Evolutionary conservation across 2,329 filamentous ascomycete genomes (phyloP).

Genomic region (Fusarium agapanthi): DNA sequence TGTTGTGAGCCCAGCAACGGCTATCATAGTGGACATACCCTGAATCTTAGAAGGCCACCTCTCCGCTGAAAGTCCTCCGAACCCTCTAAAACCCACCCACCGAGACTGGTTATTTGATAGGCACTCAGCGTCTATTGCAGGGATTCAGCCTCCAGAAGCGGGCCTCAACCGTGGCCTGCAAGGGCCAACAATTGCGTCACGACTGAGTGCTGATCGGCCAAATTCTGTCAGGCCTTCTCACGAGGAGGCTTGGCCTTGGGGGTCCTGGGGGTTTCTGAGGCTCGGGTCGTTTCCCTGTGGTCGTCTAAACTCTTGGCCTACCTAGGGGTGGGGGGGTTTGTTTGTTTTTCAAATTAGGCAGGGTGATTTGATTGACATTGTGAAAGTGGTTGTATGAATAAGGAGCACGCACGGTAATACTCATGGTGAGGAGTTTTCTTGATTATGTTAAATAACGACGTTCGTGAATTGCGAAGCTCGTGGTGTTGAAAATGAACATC

Average conservation of each 20-base stretch:
- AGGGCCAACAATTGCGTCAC: constrained; percentile 47
- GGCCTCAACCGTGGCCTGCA: constrained; percentile 36
- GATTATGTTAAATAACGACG: background rate
- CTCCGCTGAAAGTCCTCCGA: constrained; percentile 3
- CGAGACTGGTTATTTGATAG: constrained; percentile 12
- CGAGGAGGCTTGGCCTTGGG: constrained; percentile 23
- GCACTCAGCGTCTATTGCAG: background rate
- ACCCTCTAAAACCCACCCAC: constrained; percentile 15
- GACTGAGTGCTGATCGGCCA: constrained; percentile 42
- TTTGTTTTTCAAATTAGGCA: constrained; percentile 31
- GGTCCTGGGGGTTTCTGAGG: constrained; percentile 19
- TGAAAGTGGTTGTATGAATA: background rate
- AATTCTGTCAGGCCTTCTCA: constrained; percentile 39
- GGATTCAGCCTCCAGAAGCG: constrained; percentile 13
- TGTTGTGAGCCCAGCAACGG: constrained; percentile 7
- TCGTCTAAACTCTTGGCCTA: constrained; percentile 30
- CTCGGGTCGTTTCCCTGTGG: constrained; percentile 34
- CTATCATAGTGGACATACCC: constrained; percentile 7
- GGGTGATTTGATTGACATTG: constrained; percentile 11
- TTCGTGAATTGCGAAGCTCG: background rate
- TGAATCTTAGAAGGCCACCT: constrained; percentile 15
- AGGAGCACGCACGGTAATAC: background rate
- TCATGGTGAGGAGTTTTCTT: constrained; percentile 17
- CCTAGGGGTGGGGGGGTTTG: constrained; percentile 25
- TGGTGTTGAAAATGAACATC: constrained; percentile 15